These are phyloP conservation scores for Salicornia ramosissima DNA, from an alignment of 148 eudicot species.

Conservation along the genomic window DNA sequence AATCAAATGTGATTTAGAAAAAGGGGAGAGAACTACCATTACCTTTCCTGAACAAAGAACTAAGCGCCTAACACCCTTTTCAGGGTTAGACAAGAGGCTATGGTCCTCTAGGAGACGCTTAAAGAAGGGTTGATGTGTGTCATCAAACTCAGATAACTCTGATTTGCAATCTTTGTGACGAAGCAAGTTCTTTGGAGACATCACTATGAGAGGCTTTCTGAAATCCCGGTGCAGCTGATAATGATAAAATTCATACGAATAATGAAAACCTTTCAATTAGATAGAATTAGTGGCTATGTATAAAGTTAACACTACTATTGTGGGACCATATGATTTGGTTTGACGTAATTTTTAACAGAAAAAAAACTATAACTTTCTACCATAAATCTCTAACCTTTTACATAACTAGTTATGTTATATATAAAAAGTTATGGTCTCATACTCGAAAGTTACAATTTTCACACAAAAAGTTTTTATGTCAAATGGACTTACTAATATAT, in stretches of 20 bases:
- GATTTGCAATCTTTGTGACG: conserved; percentile 97
- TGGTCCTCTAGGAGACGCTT: conserved; percentile 87
- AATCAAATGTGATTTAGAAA: no score
- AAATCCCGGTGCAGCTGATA: conserved; percentile 78
- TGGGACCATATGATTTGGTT: no score
- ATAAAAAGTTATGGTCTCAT: no score
- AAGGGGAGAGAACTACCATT: no score
- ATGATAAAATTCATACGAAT: not conserved
- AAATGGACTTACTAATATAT: no score
- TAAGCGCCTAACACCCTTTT: conserved; percentile 76
- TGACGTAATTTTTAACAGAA: no score
- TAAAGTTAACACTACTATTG: no score
- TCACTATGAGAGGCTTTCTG: conserved; percentile 88
- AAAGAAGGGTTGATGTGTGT: conserved; percentile 81
- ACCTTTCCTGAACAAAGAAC: conserved; percentile 95
- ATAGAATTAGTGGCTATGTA: not conserved
- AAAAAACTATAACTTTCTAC: no score
- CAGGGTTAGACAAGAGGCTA: conserved; percentile 66
- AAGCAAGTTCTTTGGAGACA: conserved; percentile 92
- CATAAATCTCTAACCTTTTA: no score
- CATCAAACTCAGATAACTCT: conserved; percentile 83
- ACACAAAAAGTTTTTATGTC: no score
- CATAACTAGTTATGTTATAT: no score
- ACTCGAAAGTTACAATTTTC: no score
- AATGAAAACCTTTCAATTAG: not conserved